phyloP scores from a whole-genome alignment of 495 filamentous ascomycete genomes.

The Penicillium egyptiacum region DNA sequence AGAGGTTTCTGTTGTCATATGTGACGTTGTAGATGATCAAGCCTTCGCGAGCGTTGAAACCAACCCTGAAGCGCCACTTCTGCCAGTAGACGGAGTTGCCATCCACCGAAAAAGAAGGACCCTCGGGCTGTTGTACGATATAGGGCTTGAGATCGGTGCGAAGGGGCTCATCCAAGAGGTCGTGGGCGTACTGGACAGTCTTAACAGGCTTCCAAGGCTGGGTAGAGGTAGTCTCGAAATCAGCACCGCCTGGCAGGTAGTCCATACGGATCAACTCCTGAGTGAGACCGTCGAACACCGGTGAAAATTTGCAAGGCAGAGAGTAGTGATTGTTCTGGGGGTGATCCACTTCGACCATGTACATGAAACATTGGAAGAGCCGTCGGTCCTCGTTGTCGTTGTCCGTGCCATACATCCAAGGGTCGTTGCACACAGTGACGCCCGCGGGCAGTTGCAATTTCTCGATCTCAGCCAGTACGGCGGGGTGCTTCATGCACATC shows the following conservation, averaged over 20 bases:
- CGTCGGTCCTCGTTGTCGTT: constrained; percentile 37
- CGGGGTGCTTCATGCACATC: constrained; percentile 43
- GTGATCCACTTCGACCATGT: constrained; percentile 41
- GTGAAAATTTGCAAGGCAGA: constrained; percentile 73
- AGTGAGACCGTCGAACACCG: constrained; percentile 66
- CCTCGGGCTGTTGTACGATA: constrained; percentile 74
- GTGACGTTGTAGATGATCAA: constrained; percentile 62
- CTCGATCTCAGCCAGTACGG: constrained; percentile 43
- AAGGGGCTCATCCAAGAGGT: constrained; percentile 37
- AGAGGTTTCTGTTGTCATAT: constrained; percentile 66
- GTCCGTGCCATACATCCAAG: constrained; percentile 50
- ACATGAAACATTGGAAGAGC: constrained; percentile 49
- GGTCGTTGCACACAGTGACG: constrained; percentile 46
- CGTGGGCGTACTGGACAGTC: constrained; percentile 51
- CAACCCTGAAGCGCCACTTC: constrained; percentile 66
- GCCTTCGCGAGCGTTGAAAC: constrained; percentile 65
- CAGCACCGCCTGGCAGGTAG: constrained; percentile 45
- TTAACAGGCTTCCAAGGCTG: constrained; percentile 53
- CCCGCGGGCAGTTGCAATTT: constrained; percentile 43
- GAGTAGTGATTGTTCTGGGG: constrained; percentile 71
- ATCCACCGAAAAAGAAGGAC: constrained; percentile 62
- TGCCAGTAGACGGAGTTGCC: constrained; percentile 61
- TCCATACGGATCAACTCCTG: constrained; percentile 61
- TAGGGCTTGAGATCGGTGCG: constrained; percentile 70
- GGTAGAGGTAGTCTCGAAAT: constrained; percentile 29